Base-by-base conservation (phyloP, 192 early-diverging fungal species). In the Backusella westeae region DNA sequence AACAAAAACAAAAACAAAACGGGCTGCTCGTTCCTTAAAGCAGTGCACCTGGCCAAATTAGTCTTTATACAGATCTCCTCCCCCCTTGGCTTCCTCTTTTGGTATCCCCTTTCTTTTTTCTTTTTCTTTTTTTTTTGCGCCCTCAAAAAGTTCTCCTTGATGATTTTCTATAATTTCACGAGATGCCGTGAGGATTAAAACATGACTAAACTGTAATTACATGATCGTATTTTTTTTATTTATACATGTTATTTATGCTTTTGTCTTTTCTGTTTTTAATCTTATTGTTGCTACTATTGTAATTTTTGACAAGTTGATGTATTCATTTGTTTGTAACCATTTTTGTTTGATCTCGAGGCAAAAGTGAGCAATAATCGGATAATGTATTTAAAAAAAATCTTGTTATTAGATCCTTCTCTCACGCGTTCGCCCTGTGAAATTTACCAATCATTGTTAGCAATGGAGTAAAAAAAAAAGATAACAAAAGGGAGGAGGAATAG, bases 11-110 rank as follows among this genome's bases (percentile, higher is more conserved):
- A 53, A 52, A 53, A 23, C 52, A 53, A 70, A 70, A 70, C 69
- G 69, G 69, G 69, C 39, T 70, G n/a, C 41, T 70, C 41, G 69
- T 70, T 70, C 69, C 68, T 69, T 42, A 70, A 70, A 44, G 69
- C 36, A 70, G 23, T 44, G n/a, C 41, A 70, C 41, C 39, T 44
- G 26, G 17, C 36, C 69, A 38, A 70, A 70, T 70, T 44, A 38
- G 69, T 70, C 69, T 44, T 70, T 44, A 70, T 70, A 70, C 41
- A 70, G 69, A 70, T 70, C 69, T 23, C 42, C 36, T 23, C 42
- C 36, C 69, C 69, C 69, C 39, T 14, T 41, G 17, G n/a, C 0
- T 53, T 42, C 19, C 69, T 44, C 69, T 44, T 29, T 44, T 26
- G 23, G 39, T 46, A 44, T 44, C 39, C 39, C 36, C 23, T 39